Conservation (phyloP, 352 stramenopile species). For the Globisporangium megalacanthum region DNA sequence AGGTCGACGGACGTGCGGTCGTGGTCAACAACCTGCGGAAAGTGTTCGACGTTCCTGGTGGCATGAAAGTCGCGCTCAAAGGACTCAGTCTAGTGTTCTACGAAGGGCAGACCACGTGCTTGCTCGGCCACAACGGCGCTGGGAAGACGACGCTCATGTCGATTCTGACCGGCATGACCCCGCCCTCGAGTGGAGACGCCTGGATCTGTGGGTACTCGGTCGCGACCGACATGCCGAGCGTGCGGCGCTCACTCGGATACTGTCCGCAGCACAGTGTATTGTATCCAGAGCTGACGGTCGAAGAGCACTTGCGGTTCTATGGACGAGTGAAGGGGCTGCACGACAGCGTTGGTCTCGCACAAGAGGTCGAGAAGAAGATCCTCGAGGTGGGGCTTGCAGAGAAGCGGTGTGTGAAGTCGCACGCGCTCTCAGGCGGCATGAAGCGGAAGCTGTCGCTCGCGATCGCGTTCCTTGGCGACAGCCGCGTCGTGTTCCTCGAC, state of each 20-base stretch:
- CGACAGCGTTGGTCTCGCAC: conserved; percentile 2
- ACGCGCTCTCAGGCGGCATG: conserved; percentile 73
- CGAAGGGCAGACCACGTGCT: conserved; percentile 91
- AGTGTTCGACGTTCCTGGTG: conserved; percentile 57
- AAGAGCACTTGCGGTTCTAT: conserved; percentile 96
- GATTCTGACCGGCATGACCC: conserved; percentile 74
- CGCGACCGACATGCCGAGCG: conserved; percentile 65
- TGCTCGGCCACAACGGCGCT: conserved; percentile 94
- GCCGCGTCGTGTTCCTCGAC: conserved; percentile 70
- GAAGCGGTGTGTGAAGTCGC: conserved; percentile 62
- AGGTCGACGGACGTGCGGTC: conserved; percentile 44
- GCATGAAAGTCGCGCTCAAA: conserved; percentile 85
- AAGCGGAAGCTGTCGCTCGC: conserved; percentile 75
- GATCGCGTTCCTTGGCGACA: conserved; percentile 73
- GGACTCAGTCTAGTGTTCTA: conserved; percentile 85
- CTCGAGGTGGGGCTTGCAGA: conserved; percentile 86
- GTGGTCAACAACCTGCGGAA: conserved; percentile 64
- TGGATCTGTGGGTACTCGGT: conserved; percentile 52
- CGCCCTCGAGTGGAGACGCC: conserved; percentile 50
- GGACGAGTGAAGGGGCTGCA: conserved; percentile 85
- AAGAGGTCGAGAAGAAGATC: conserved; percentile 61
- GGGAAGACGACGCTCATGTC: conserved; percentile 88
- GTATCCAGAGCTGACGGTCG: conserved; percentile 93
- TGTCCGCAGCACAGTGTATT: conserved; percentile 97
- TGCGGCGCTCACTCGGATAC: conserved; percentile 92